These are phyloP conservation scores for Rosa lucieae DNA, from an alignment of 306 rosid genomes.

Conservation along the genomic window DNA sequence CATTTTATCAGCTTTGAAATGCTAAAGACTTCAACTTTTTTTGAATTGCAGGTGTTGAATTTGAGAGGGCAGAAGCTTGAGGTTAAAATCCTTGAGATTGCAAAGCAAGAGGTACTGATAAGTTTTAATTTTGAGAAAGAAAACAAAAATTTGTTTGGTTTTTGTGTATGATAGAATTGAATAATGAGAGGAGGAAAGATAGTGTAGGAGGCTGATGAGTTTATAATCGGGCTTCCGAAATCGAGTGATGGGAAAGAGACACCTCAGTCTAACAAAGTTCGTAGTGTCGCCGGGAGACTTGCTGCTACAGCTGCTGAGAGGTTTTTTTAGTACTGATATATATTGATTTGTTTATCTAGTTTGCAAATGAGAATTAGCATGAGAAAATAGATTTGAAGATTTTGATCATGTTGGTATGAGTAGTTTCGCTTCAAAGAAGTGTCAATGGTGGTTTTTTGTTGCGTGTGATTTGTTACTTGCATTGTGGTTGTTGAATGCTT, in stretches of 20 bases:
- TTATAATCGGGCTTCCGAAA: slow-evolving; percentile 85
- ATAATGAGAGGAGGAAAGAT: slow-evolving; percentile 13
- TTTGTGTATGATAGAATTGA: not conserved
- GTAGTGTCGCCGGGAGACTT: slow-evolving; percentile 76
- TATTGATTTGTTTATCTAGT: not conserved
- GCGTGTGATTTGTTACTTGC: not conserved
- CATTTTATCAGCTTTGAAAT: not conserved
- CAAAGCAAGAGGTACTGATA: slow-evolving; percentile 51
- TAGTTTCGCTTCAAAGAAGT: not conserved
- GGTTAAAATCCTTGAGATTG: slow-evolving; percentile 62
- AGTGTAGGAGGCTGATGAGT: slow-evolving; percentile 85
- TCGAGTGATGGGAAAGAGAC: slow-evolving; percentile 81
- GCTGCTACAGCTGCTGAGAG: slow-evolving; percentile 82
- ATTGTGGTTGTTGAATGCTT: not conserved
- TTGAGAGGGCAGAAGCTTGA: slow-evolving; percentile 90
- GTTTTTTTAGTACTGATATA: slow-evolving; percentile 18
- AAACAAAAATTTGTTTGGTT: not conserved
- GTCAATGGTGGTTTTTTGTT: not conserved
- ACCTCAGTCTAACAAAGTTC: slow-evolving; percentile 79
- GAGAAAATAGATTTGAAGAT: not conserved
- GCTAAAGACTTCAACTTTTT: not conserved
- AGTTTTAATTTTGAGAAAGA: not conserved
- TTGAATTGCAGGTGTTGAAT: slow-evolving; percentile 60
- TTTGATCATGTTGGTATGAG: not conserved
- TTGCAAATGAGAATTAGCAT: not conserved